Base-by-base conservation (phyloP, 805 yeast genomes). In the Hanseniaspora pseudoguilliermondii region DNA sequence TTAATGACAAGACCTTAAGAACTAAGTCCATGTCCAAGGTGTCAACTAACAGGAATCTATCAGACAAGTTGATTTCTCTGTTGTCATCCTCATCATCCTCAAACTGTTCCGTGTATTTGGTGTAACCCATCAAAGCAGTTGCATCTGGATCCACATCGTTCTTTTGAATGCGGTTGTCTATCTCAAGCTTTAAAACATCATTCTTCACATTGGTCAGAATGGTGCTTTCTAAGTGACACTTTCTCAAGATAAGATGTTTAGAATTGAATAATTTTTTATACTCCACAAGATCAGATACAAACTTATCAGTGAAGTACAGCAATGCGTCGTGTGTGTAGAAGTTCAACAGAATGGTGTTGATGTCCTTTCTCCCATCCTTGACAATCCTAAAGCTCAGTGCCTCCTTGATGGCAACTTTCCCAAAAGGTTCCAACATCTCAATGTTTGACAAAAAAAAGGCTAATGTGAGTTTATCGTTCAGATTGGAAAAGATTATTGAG, bases 1-100 rank as follows among this genome's bases (percentile, higher is more conserved):
- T 70, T 44, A 69, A 67, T n/a, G 36, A 29, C 16, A 44, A 29
- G 35, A 64, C 63, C 51, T 46, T 60, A 11, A 35, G 32, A 16
- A 51, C 10, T 8, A 21, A 23, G 13, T 27, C 25, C 25, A 43
- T 13, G n/a, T 51, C 39, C 15, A 18, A 8, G 3, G 38, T 11
- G 10, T 51, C 49, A 43, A 51, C 49, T 6, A 51, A 11, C 32
- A 51, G n/a, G 35, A 44, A 51, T 29, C 55, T 51, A 4, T 47
- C 36, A 2, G 49, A 44, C 10, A 44, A 8, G 23, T n/a, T 29
- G n/a, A 29, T 44, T 29, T 44, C 47, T 29, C 18, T 44, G 16
- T 11, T 44, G 7, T 10, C 10, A 27, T 35, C 36, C 2, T 27
- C 47, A 43, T 27, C 47, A 44, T 27, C 21, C 27, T n/a, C 36